Percentiles rank a stretch among this genome's conserved stretches.
phyloP scores from a whole-genome alignment of 805 yeast species.

The Saccharomycopsis fodiens region DNA sequence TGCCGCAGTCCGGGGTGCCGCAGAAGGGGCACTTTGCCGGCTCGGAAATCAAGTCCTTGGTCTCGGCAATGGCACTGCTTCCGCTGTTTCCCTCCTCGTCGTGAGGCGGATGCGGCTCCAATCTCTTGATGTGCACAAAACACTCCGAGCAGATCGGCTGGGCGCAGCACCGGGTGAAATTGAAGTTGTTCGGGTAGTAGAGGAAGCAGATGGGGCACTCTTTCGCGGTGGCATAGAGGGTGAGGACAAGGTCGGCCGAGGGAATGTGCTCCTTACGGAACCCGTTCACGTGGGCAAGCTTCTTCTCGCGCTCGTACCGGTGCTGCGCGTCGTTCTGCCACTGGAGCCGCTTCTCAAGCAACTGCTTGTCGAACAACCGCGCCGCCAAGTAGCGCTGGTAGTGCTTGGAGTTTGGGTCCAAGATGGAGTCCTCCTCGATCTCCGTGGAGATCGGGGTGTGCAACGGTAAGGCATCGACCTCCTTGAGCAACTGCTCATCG shows the following conservation, averaged over 20 bases:
- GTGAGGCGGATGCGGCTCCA: slow-evolving; percentile 91
- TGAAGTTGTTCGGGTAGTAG: slow-evolving; percentile 70
- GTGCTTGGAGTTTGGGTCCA: slow-evolving; percentile 19
- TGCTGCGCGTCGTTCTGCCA: slow-evolving; percentile 32
- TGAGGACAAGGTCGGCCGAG: slow-evolving; percentile 39
- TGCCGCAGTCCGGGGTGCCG: slow-evolving; percentile 79
- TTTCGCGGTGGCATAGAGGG: slow-evolving; percentile 55
- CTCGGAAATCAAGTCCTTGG: slow-evolving; percentile 70
- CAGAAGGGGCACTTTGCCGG: slow-evolving; percentile 92
- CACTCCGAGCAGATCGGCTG: slow-evolving; percentile 96
- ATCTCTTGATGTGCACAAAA: slow-evolving; percentile 88
- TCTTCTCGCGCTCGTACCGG: slow-evolving; percentile 28
- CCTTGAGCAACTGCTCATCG: slow-evolving; percentile 42
- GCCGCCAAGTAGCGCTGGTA: slow-evolving; percentile 34
- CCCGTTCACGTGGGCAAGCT: slow-evolving; percentile 23
- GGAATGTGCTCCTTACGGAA: slow-evolving; percentile 31
- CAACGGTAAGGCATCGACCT: slow-evolving; percentile 39
- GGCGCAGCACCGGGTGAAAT: slow-evolving; percentile 78
- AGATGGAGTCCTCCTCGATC: slow-evolving; percentile 25
- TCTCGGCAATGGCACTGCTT: slow-evolving; percentile 30
- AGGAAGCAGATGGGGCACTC: slow-evolving; percentile 96
- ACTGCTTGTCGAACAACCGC: slow-evolving; percentile 33
- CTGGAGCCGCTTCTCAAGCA: slow-evolving; percentile 33
- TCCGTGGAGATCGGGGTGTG: slow-evolving; percentile 44
- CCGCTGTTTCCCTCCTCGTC: slow-evolving; percentile 37